Evolutionary conservation across 106 monocot genomes (phyloP), one percentile per base, ranked within the genome.

Genomic region (Dendrobium catenatum): DNA sequence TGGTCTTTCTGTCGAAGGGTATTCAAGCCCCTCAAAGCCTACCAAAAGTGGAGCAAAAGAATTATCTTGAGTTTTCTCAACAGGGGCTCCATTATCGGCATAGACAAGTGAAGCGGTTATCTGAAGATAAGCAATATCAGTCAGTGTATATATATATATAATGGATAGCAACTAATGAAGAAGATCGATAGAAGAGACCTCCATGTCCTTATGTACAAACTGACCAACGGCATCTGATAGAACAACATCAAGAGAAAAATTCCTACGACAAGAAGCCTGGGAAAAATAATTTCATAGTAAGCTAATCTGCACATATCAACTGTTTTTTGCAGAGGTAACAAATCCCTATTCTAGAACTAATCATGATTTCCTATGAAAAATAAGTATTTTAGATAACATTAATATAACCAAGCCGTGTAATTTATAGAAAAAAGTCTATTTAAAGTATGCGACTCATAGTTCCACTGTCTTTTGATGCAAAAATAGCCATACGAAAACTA

Each of bases 231-330:
- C 91, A 87, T 96, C 87, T 78, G 86, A 80, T 46, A 96, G 68
- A 76, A 90, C 77, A 83, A 94, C 89, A 74, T 96, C 96, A 47
- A 96, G 73, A 58, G 90, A 88, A 72, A 96, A 91, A 56, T 90
- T 93, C 81, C 96, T 88, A 46, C 91, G 88, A 80, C 93, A 96
- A 55, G 93, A 93, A 0, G 90, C 91, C 96, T 96, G 86, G 22
- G 77, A 88, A 80, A 40, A 47, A 76, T 27, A 6, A 49, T 27
- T 26, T 49, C 18, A 76, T 27, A 49, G 26, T 76, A 27, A 48
- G 76, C 19, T 20, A 76, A 49, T 24, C 49, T 47, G 76, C 22
- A 0, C 22, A 76, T 47, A 76, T 76, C 19, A 42, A 13, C 10
- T 13, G 15, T 13, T 51, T 74, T 41, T 37, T 56, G 8, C 19